Evolutionary conservation across 2,329 filamentous ascomycete genomes (phyloP), one percentile per base, ranked within the genome.

Genomic region (Conoideocrella luteorostrata): DNA sequence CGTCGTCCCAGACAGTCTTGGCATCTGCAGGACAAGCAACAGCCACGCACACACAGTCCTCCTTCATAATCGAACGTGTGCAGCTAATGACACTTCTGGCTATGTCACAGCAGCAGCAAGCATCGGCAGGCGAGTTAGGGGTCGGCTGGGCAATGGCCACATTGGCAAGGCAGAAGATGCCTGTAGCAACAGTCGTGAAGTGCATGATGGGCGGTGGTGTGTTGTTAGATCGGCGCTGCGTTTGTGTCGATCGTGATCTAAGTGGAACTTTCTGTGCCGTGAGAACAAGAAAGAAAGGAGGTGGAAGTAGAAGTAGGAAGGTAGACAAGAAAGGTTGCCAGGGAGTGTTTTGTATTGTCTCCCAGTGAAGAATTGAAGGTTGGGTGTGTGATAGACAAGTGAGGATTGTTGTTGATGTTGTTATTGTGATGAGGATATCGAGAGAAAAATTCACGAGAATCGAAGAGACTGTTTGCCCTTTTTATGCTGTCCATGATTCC

Each of bases 71-170:
- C 13, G 38, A 17, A 10, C 39, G 30, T n/a, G 44, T 47, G 50
- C 62, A 65, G 41, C 51, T 46, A 18, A 61, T 58, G 40, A 46
- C 50, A 6, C 33, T 35, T 6, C 43, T 39, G 7, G 47, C 46
- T 11, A 56, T 46, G 37, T 64, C 54, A 50, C 62, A 65, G 56
- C 62, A 65, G 55, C 62, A 65, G 56, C 61, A 65, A 9, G 45
- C 43, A 28, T 52, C 28, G 13, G 23, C 46, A n/a, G 51, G 26
- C 23, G 38, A n/a, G 15, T 26, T 23, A 10, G 17, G 12, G n/a
- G 44, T 17, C 5, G 43, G 41, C 13, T 41, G 33, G 11, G 44
- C 49, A n/a, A 38, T 5, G 17, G 12, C 39, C 13, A n/a, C 15
- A n/a, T 30, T 24, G 40, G 30, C 38, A 20, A 50, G 44, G 43